phyloP scores from a whole-genome alignment of 768 basidiomycete species.

The Sistotremastrum suecicum region DNA sequence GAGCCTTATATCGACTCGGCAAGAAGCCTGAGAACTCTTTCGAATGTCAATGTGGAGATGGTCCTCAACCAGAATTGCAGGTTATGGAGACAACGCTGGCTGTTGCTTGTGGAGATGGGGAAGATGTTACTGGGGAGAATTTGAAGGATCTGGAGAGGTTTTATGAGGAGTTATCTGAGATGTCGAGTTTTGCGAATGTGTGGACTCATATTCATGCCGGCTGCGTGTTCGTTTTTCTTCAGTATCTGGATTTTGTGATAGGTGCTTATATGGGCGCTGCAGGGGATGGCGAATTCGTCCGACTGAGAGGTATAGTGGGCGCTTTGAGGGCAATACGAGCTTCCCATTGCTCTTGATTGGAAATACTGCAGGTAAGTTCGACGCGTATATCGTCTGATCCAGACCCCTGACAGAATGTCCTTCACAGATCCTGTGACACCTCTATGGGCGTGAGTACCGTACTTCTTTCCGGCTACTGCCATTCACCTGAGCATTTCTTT shows the following conservation, averaged over 20 bases:
- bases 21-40: not conserved
- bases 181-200: slow-evolving; percentile 10
- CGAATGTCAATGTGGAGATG: slow-evolving; percentile 1
- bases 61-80: not conserved
- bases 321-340: slow-evolving; percentile 23
- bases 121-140: slow-evolving; percentile 2
- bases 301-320: not conserved
- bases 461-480: not conserved
- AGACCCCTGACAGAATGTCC: no score
- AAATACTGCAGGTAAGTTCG: slow-evolving; percentile 19
- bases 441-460: slow-evolving; percentile 1
- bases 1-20: slow-evolving; percentile 4
- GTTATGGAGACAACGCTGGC: slow-evolving; percentile 2
- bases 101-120: slow-evolving; percentile 9
- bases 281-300: not conserved
- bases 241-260: not conserved
- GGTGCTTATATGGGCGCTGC: not conserved
- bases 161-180: slow-evolving; percentile 1
- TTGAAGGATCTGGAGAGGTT: slow-evolving; percentile 4
- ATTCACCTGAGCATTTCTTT: not conserved
- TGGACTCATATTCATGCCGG: slow-evolving; percentile 1
- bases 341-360: slow-evolving; percentile 26
- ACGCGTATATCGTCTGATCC: not conserved
- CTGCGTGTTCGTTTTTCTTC: not conserved
- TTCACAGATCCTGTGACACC: slow-evolving; percentile 10